Evolutionary conservation across 225 moss, liverwort and hornwort genomes (phyloP), one percentile per base, ranked within the genome.

Genomic region (Physcomitrellopsis africana): DNA sequence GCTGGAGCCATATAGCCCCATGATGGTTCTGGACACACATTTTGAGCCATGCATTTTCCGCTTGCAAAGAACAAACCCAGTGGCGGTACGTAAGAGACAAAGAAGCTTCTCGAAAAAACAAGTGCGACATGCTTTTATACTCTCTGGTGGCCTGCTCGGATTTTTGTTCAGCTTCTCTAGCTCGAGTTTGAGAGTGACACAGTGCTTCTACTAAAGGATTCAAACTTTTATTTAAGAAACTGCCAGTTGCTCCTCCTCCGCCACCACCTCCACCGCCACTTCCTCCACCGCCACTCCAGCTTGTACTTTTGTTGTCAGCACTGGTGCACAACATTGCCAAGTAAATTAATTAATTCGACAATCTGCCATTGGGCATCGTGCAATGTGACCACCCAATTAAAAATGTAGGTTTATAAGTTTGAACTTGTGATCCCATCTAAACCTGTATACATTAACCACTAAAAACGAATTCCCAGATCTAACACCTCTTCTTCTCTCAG

Each of bases 111-210:
- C 84, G 86, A 18, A 92, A 96, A 76, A 94, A 92, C 80, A 94
- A 70, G 59, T 83, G 79, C 24, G 87, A 80, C 56, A 94, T 54
- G 62, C 75, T 81, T 52, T 91, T 90, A 74, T 87, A 90, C 72
- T 94, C 96, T 76, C 89, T 85, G 26, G 70, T 80, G 17, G 81
- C 84, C 69, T 85, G 82, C 68, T 94, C 89, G 55, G 86, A 89
- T 84, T 81, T 89, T 72, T 88, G 86, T 78, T 92, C 94, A 53
- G 94, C 94, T 81, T 94, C 92, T 77, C 96, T 84, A 61, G 96
- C 96, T 81, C 96, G 84, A 51, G 94, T 96, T 68, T 92, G 93
- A 14, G 96, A 94, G 74, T 90, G 94, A 71, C 96, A 94, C 27
- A 96, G 76, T 12, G 96, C 96, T 86, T 96, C 90, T 61, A 89